phyloP scores from a whole-genome alignment of 345 rosid species.

The Eucalyptus coolabah region DNA sequence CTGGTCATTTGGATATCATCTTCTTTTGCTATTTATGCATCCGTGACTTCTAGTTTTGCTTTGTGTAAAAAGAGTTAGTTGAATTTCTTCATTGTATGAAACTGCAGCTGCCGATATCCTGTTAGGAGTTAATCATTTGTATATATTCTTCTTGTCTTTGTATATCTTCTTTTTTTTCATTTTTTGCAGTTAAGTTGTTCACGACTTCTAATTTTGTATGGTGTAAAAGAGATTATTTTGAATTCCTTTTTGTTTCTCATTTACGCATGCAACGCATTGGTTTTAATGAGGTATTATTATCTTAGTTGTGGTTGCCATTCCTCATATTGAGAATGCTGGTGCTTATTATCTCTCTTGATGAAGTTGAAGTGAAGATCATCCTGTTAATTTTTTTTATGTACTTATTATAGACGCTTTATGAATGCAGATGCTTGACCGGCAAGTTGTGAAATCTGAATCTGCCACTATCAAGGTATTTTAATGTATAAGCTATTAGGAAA shows the following conservation, averaged over 20 bases:
- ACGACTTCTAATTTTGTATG: not conserved
- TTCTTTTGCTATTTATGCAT: not conserved
- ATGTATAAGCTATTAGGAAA: not conserved
- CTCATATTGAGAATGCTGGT: not conserved
- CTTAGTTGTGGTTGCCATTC: not conserved
- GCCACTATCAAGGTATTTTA: slow-evolving; percentile 70
- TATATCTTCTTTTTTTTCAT: not conserved
- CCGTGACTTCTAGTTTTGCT: not conserved
- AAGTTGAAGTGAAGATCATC: not conserved
- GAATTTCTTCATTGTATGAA: not conserved
- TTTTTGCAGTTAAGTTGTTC: not conserved
- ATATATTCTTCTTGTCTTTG: not conserved
- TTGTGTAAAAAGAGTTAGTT: not conserved
- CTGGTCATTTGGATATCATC: not conserved
- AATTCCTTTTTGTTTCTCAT: not conserved
- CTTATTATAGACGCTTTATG: not conserved
- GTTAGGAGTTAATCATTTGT: not conserved
- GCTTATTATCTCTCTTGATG: not conserved
- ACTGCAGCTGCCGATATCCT: not conserved
- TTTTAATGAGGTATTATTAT: not conserved
- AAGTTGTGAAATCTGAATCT: slow-evolving; percentile 89
- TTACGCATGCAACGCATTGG: not conserved
- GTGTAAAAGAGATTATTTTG: not conserved
- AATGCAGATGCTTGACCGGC: slow-evolving; percentile 64
- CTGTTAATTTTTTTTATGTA: not conserved